A percentile compares a stretch with the other conserved stretches of the same genome.
These are phyloP conservation scores for Coemansia sp. DNA, from an alignment of 192 early-diverging fungal species.

Conservation along the genomic window DNA sequence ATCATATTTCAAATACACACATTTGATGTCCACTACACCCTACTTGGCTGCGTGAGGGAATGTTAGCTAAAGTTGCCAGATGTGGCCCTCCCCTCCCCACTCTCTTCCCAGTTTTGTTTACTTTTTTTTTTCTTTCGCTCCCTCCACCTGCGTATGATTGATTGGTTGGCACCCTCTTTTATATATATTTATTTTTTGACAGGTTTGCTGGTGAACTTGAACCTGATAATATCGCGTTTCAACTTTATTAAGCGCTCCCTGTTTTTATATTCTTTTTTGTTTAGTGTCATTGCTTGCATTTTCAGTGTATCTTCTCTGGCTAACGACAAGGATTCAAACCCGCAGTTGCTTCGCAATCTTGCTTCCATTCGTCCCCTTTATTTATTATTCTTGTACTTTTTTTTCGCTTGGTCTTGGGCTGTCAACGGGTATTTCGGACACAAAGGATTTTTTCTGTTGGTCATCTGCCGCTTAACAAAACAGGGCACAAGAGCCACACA, in stretches of 20 bases:
- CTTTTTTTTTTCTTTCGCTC: neutral
- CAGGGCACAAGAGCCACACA: neutral
- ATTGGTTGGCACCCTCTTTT: neutral
- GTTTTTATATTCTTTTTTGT: neutral
- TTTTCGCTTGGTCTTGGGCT: neutral
- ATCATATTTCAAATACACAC: neutral
- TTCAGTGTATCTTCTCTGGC: neutral
- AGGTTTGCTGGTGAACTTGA: too few species aligned
- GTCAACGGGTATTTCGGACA: too few species aligned
- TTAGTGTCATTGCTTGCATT: neutral
- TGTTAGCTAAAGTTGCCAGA: neutral
- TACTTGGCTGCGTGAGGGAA: neutral
- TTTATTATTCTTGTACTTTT: neutral
- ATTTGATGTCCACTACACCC: neutral
- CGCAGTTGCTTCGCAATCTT: neutral
- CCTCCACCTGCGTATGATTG: neutral
- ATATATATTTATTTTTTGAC: too few species aligned
- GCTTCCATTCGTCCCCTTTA: neutral
- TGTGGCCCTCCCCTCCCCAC: neutral
- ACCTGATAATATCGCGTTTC: too few species aligned
- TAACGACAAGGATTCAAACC: neutral
- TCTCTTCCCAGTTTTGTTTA: neutral
- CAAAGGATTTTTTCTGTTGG: too few species aligned
- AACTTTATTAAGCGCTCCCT: too few species aligned
- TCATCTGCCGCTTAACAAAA: neutral